phyloP scores from a whole-genome alignment of 345 rosid species.

The Laguncularia racemosa region DNA sequence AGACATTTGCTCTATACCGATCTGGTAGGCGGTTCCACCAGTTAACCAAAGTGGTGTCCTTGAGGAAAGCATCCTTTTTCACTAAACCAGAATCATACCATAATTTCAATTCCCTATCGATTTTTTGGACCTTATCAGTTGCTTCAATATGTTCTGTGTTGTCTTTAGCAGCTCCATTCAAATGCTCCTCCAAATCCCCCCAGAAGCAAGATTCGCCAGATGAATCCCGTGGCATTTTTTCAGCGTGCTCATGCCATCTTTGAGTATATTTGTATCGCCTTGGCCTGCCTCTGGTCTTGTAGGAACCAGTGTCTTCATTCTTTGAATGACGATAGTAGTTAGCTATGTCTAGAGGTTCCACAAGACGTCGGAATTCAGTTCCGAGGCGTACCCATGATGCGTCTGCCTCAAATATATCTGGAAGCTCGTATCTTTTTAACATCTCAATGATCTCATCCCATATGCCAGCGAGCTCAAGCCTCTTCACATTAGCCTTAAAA shows the following conservation, averaged over 20 bases:
- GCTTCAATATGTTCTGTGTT: slow-evolving; percentile 5
- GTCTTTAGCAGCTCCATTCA: neutral
- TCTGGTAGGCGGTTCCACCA: slow-evolving; percentile 36
- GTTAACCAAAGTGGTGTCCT: slow-evolving; percentile 39
- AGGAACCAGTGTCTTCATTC: slow-evolving; percentile 81
- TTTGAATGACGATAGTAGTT: slow-evolving; percentile 71
- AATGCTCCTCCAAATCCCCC: slow-evolving; percentile 81
- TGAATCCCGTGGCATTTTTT: slow-evolving; percentile 11
- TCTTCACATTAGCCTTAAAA: slow-evolving; percentile 57
- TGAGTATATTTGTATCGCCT: slow-evolving; percentile 52
- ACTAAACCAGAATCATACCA: slow-evolving; percentile 23
- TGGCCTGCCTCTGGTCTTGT: slow-evolving; percentile 56
- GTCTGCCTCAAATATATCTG: slow-evolving; percentile 44
- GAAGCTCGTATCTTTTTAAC: slow-evolving; percentile 53
- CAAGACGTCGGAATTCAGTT: slow-evolving; percentile 39
- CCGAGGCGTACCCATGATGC: slow-evolving; percentile 34
- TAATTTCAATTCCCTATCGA: slow-evolving; percentile 12
- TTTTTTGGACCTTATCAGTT: slow-evolving; percentile 4
- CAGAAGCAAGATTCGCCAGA: slow-evolving; percentile 50
- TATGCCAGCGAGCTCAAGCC: slow-evolving; percentile 69
- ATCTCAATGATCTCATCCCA: slow-evolving; percentile 63
- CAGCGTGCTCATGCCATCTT: slow-evolving; percentile 51
- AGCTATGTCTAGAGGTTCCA: slow-evolving; percentile 74
- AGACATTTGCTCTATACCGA: slow-evolving; percentile 10
- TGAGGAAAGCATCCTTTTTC: slow-evolving; percentile 29